Base-by-base conservation (phyloP, 2,329 filamentous ascomycete species). In the Neospermospora avenae region DNA sequence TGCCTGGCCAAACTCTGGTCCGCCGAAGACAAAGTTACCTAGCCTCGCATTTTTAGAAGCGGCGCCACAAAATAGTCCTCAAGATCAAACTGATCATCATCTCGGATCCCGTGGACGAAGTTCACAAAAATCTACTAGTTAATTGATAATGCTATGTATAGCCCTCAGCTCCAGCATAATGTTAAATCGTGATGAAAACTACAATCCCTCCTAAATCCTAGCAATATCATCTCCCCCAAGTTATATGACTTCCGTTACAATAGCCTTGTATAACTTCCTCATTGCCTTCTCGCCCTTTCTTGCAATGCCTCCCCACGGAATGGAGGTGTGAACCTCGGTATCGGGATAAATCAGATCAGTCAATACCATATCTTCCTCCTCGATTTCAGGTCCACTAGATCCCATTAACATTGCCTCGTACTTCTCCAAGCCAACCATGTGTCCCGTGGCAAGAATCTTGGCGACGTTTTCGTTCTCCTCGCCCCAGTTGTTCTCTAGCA, bases 211-310 rank as follows among this genome's bases (percentile, higher is more conserved):
- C 6, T 14, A 25, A 28, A n/a, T 37, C 11, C 8, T 37, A 42
- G 37, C 31, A 45, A 4, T 2, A 14, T n/a, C 13, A 37, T 10
- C 10, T 35, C 24, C 13, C n/a, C 39, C 13, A 25, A 22, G 3
- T 53, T 28, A 53, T 11, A 39, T 16, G 11, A 28, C 13, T 4
- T 49, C 49, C 57, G 25, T 22, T 2, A 34, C 42, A 25, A 48
- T 37, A 55, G 49, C 34, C 58, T 61, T 68, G 18, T 60, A 25
- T 24, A 70, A 18, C 52, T 64, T 69, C 45, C 62, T 61, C 18
- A 46, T 54, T 45, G 56, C 59, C 57, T 65, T 69, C 39, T 66
- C 59, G 44, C 68, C 63, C 56, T 66, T 68, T 54, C 51, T 65
- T 0, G 60, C 68, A 28, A 66, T 46, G 20, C 51, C 61, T 41